Evolutionary conservation across 306 rosid genomes (phyloP), one percentile per base, ranked within the genome.

Genomic region (Cercis canadensis): DNA sequence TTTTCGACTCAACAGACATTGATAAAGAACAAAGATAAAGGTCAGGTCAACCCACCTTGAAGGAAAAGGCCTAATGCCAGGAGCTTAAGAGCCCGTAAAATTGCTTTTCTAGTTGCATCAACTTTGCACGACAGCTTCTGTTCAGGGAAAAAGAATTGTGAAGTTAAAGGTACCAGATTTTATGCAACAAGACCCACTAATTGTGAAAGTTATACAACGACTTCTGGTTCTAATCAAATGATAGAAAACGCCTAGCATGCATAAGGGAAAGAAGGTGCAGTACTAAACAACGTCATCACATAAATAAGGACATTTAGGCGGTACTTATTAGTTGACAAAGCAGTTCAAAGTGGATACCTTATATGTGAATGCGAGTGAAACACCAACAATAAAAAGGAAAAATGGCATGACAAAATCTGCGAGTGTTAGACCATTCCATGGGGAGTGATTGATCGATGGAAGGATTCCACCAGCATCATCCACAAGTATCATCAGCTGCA

Each of bases 341-440:
- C 51, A 63, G 62, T 40, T 51, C 31, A 62, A 70, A 53, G 79
- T 21, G 19, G 16, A 65, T 80, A 95, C 99, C 99, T 95, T 91
- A 87, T 91, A 95, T 33, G 95, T 66, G 69, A 95, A 92, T 56
- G 96, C 88, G 63, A 95, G 92, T 2, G 99, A 85, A 73, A 92
- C 83, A 49, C 99, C 97, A 62, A 89, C 99, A 55, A 95, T 91
- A 66, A 95, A 95, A 67, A 95, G 96, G 53, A 95, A 95, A 73
- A 85, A 92, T 61, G 99, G 97, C 99, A 91, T 95, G 63, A 95
- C 97, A 63, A 82, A 79, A 75, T 95, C 99, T 49, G 99, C 99
- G 7, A 95, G 81, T 52, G 96, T 91, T 70, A 95, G 76, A 32
- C 99, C 99, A 86, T 91, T 67, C 99, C 99, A 95, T 19, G 99